Conservation (phyloP, 139 green algal species). For the Medakamo hakoo region DNA sequence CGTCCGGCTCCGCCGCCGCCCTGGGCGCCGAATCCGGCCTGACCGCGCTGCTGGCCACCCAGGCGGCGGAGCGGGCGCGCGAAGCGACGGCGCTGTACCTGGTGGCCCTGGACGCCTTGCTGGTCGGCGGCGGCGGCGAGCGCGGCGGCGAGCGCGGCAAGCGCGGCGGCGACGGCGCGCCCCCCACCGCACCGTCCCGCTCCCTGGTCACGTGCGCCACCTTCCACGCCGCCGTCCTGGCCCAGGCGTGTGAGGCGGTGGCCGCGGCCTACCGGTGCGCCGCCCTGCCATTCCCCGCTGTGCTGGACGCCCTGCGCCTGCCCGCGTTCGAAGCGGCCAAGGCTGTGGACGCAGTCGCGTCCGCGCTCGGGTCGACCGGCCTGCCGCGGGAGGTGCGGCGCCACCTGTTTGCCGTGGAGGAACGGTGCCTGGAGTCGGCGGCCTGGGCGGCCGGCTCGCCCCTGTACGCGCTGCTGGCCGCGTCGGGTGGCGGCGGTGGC, state of each 20-base stretch:
- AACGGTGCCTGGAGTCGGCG: conserved; percentile 47
- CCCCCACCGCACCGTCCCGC: neutral
- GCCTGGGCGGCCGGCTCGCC: conserved; percentile 45
- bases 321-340: conserved; percentile 64
- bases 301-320: conserved; percentile 35
- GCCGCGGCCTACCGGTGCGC: conserved; percentile 25
- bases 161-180: neutral
- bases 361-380: conserved; percentile 7
- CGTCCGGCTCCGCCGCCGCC: too few species aligned
- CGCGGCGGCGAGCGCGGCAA: neutral
- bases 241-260: conserved; percentile 34
- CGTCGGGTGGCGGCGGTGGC: conserved; percentile 1
- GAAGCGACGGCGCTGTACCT: conserved; percentile 50
- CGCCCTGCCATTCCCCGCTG: conserved; percentile 19
- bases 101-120: conserved; percentile 35
- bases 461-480: conserved; percentile 35
- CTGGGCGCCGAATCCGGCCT: too few species aligned
- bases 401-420: conserved; percentile 55
- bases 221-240: conserved; percentile 45
- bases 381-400: conserved; percentile 37
- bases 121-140: conserved; percentile 22
- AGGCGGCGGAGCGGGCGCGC: too few species aligned
- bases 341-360: conserved; percentile 46
- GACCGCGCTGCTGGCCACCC: too few species aligned
- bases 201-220: conserved; percentile 17